A percentile compares a stretch with the other conserved stretches of the same genome.
Conservation (phyloP, 1,284 basidiomycete genomes). For the Microbotryum silenes-acaulis region DNA sequence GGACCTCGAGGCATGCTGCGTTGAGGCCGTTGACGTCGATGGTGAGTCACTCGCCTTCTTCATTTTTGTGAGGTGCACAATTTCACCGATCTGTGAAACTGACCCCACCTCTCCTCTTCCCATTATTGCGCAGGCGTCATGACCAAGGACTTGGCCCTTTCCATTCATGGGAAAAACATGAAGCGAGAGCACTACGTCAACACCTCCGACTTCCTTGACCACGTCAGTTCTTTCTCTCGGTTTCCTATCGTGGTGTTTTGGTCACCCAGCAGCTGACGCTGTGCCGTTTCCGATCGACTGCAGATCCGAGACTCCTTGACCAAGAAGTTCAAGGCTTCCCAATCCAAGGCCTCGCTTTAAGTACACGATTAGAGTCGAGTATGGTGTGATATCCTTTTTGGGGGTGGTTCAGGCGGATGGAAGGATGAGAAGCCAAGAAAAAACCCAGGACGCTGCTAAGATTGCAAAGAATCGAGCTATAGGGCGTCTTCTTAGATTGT, state of each 20-base stretch:
- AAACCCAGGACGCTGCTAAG: too few relatives aligned
- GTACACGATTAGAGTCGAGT: not conserved
- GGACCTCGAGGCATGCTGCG: constrained; percentile 76
- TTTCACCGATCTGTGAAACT: too few relatives aligned
- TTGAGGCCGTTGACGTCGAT: constrained; percentile 72
- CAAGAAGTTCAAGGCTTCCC: constrained; percentile 13
- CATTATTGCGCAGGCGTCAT: not conserved
- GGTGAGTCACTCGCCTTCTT: not conserved
- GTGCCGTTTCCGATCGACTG: not conserved
- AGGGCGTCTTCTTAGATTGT: too few relatives aligned
- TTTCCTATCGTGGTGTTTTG: not conserved
- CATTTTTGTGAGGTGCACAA: not conserved
- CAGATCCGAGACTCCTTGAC: constrained; percentile 14
- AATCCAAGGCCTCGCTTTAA: constrained; percentile 16
- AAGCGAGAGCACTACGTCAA: constrained; percentile 87
- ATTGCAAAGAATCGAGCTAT: too few relatives aligned
- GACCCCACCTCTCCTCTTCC: too few relatives aligned
- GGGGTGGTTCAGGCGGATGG: too few relatives aligned
- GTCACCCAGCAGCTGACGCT: not conserved
- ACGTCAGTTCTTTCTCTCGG: constrained; percentile 46
- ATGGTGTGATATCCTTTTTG: too few relatives aligned
- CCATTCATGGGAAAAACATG: constrained; percentile 78
- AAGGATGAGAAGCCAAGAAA: too few relatives aligned
- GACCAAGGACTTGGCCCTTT: constrained; percentile 68
- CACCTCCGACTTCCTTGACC: constrained; percentile 83